Evolutionary conservation across 768 basidiomycete species (phyloP).

Genomic region (Suillus hirtellus): DNA sequence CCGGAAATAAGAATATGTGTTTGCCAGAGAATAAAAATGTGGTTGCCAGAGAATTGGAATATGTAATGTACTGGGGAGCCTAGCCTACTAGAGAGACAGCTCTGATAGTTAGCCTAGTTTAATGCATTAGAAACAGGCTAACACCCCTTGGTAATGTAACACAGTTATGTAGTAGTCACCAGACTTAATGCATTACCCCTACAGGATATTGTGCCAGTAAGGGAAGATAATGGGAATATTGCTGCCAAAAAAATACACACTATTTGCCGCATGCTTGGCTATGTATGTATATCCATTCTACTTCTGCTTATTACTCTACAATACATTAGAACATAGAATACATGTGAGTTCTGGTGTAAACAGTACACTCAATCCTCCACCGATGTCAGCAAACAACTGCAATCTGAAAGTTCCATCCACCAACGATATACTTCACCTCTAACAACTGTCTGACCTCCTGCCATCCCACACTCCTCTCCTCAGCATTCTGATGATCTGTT

Average conservation of each 20-base stretch:
- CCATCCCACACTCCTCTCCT: conserved; percentile 63
- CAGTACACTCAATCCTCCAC: conserved; percentile 2
- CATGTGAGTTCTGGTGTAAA: not conserved
- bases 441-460: conserved; percentile 80
- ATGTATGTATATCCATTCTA: not conserved
- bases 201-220: too few relatives aligned
- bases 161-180: too few relatives aligned
- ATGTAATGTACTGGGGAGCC: too few relatives aligned
- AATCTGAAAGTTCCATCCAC: conserved; percentile 88
- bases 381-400: conserved; percentile 78
- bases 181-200: too few relatives aligned
- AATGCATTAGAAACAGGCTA: too few relatives aligned
- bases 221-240: not conserved
- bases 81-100: too few relatives aligned
- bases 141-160: too few relatives aligned
- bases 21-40: too few relatives aligned
- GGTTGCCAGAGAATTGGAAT: too few relatives aligned
- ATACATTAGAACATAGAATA: conserved; percentile 3
- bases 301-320: not conserved
- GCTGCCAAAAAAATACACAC: conserved; percentile 31
- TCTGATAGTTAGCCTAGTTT: too few relatives aligned
- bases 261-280: conserved; percentile 22
- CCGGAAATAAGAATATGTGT: too few relatives aligned
- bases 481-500: conserved; percentile 53
- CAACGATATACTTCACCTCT: conserved; percentile 78